Percentiles rank a stretch among this genome's conserved stretches.
phyloP scores from a whole-genome alignment of 176 grass and related monocot species.

The Melocanna baccifera region DNA sequence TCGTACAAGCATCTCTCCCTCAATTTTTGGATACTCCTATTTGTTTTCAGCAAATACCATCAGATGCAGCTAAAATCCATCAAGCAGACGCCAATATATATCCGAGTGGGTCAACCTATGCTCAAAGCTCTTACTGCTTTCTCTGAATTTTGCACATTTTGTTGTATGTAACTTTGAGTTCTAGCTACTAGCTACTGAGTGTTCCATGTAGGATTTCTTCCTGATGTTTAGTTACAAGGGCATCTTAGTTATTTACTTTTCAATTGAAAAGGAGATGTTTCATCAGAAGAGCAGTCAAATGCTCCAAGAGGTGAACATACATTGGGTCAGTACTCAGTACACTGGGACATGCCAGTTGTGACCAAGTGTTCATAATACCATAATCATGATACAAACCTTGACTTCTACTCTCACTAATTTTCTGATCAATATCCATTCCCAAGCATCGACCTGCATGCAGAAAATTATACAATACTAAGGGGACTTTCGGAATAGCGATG shows the following conservation, averaged over 20 bases:
- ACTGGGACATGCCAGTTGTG: background rate
- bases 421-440: slow-evolving; percentile 16
- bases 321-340: background rate
- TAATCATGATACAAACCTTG: background rate
- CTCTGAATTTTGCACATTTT: background rate
- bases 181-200: background rate
- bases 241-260: background rate
- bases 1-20: fast-evolving
- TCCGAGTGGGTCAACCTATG: background rate
- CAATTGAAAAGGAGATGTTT: background rate
- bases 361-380: background rate
- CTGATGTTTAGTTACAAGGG: background rate
- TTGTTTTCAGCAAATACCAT: no score
- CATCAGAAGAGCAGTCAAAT: background rate
- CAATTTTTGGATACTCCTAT: fast-evolving
- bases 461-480: background rate
- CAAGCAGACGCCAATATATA: background rate
- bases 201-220: background rate
- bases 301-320: background rate
- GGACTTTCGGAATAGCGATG: no score
- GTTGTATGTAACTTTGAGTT: background rate
- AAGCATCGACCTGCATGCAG: background rate
- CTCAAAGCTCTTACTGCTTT: background rate
- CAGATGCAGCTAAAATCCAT: no score
- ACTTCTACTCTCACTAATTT: background rate